Base-by-base conservation (phyloP, 202 grass and related monocot species). In the Panicum hallii region DNA sequence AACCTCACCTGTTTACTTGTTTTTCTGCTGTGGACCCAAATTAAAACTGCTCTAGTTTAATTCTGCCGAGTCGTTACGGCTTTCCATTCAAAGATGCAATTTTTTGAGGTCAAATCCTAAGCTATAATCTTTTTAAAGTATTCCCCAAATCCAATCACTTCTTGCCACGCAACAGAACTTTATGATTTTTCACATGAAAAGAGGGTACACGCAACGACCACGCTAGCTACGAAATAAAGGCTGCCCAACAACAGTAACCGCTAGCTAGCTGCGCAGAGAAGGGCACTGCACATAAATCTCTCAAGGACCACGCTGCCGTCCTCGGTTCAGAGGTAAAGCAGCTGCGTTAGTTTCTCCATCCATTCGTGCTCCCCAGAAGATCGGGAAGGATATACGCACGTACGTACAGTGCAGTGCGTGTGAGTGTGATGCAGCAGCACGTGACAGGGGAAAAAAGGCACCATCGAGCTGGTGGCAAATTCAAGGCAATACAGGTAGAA, bases 341-440 rank as follows among this genome's bases (percentile, higher is more conserved):
- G n/a, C 2, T 43, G 65, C 13, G 88, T 40, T 50, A 86, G 85
- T 68, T 63, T 85, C n/a, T 67, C 20, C 4, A 85, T 69, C 43
- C 36, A 71, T 41, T 38, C 28, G 65, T 58, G 66, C 16, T 1
- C 54, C n/a, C 73, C 11, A 7, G 11, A 72, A 34, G 28, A 30
- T 49, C 3, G 44, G 72, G 62, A 78, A 36, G 22, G 11, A 60
- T 55, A 44, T 38, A 38, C 36, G 3, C 34, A 34, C 34, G 34
- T 26, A 26, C 26, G 26, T 53, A 54, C 7, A 7, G 56, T 42
- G 40, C 15, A 38, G 36, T 38, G 36, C 36, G 36, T 38, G 40
- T 78, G n/a, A 13, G 77, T 79, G 20, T 23, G 64, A 80, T 73
- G 66, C 78, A 60, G 66, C 79, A 67, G 52, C 84, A 75, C 43